Base-by-base conservation (phyloP, 2,329 filamentous ascomycete genomes). In the Fusarium nematophilum region DNA sequence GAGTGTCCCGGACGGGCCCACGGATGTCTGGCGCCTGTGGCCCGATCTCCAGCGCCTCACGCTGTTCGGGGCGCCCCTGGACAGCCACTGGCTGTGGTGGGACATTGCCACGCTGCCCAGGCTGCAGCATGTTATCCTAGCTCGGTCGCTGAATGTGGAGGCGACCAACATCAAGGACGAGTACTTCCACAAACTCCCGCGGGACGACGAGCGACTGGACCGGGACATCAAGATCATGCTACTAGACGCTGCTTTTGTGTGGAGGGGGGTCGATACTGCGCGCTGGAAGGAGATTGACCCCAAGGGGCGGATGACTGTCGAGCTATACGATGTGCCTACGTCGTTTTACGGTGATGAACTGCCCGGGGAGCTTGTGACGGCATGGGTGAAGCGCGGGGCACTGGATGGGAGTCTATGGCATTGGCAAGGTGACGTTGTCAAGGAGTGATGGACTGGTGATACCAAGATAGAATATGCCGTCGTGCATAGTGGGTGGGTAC, bases 21-120 rank as follows among this genome's bases (percentile, higher is more conserved):
- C 72, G 9, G 73, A 77, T 44, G 64, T 80, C 4, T 83, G 80
- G 81, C 70, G 70, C 27, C 48, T 73, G 9, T 83, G 79, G 78
- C 75, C 75, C 7, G 71, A 74, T 5, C 70, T 83, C 18, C 70
- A 69, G 65, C 73, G 72, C 2, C 68, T 84, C 13, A 76, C 74
- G 30, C 69, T 84, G 14, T 82, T 80, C 57, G 75, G 75, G 17
- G 75, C 71, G 10, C 73, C 74, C 9, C 23, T 74, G 4, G 71
- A 76, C 55, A 73, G 72, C 9, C 72, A 75, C 49, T 72, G 67
- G 69, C 69, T 79, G 26, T 79, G 76, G 76, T 70, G 67, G 61
- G 70, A 72, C 39, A 68, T 81, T 43, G 76, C 74, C 13, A 69
- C 68, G 26, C 68, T 79, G 53, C 55, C 70, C 6, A 58, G 67